phyloP scores from a whole-genome alignment of 805 yeast genomes.

The Groenewaldozyma tartarivorans region DNA sequence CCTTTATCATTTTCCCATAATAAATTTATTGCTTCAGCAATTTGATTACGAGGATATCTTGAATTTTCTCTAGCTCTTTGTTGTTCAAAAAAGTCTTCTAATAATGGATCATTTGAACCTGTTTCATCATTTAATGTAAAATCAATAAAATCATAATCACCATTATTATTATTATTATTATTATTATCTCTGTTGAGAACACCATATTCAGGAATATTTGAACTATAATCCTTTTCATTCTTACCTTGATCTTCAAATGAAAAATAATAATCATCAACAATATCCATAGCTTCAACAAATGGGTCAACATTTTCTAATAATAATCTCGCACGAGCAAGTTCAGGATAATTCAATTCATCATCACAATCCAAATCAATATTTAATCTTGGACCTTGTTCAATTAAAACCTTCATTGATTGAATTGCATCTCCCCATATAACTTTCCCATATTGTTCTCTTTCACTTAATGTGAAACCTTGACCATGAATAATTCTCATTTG shows the following conservation, averaged over 20 bases:
- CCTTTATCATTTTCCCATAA: conserved; percentile 71
- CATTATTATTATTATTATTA: conserved; percentile 5
- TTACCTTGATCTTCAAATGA: background rate
- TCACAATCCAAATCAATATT: conserved; percentile 63
- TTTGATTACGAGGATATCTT: conserved; percentile 21
- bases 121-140: background rate
- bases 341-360: conserved; percentile 19
- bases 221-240: conserved; percentile 1
- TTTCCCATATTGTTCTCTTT: conserved; percentile 69
- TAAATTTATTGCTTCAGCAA: conserved; percentile 59
- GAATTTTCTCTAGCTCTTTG: background rate
- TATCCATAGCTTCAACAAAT: background rate
- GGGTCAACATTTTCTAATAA: background rate
- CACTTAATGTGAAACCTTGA: conserved; percentile 73
- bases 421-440: conserved; percentile 91
- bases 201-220: background rate
- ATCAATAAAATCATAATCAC: conserved; percentile 1
- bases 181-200: background rate
- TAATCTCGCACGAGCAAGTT: background rate
- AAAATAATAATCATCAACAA: background rate
- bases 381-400: conserved; percentile 63
- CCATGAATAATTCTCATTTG: conserved; percentile 81
- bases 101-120: background rate
- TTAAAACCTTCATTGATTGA: conserved; percentile 68
- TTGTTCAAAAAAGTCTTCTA: background rate